A percentile compares a stretch with the other conserved stretches of the same genome.
phyloP scores from a whole-genome alignment of 306 rosid species.

The Cicer judaicum region DNA sequence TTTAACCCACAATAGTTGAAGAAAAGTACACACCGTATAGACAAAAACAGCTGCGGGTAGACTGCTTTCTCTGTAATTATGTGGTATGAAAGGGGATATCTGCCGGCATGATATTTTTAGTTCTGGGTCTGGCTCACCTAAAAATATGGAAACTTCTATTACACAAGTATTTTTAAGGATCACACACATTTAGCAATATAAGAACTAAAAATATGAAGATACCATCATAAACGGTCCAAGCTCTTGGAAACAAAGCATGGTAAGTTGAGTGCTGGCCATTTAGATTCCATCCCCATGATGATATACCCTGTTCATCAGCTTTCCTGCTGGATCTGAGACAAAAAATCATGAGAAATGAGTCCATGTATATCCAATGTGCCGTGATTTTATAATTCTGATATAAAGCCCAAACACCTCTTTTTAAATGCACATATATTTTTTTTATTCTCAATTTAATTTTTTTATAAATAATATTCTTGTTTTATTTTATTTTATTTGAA shows the following conservation, averaged over 20 bases:
- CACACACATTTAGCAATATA: slow-evolving; percentile 10
- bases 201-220: slow-evolving; percentile 45
- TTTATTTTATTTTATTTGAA: no score
- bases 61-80: slow-evolving; percentile 94
- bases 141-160: slow-evolving; percentile 36
- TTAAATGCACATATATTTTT: no score
- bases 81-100: slow-evolving; percentile 96
- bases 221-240: slow-evolving; percentile 99
- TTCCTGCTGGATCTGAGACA: slow-evolving; percentile 57
- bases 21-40: slow-evolving; percentile 69
- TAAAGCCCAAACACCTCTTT: no score
- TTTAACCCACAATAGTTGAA: slow-evolving; percentile 22
- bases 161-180: slow-evolving; percentile 30
- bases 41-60: slow-evolving; percentile 96
- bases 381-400: no score
- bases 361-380: background rate
- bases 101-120: slow-evolving; percentile 93
- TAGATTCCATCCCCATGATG: slow-evolving; percentile 99
- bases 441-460: no score
- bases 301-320: slow-evolving; percentile 81
- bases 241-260: slow-evolving; percentile 99
- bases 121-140: slow-evolving; percentile 99
- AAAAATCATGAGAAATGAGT: slow-evolving; percentile 35
- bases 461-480: no score
- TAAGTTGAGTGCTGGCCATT: slow-evolving; percentile 96